Base-by-base conservation (phyloP, 164 flowering plant genomes). In the Aristolochia fimbriata region DNA sequence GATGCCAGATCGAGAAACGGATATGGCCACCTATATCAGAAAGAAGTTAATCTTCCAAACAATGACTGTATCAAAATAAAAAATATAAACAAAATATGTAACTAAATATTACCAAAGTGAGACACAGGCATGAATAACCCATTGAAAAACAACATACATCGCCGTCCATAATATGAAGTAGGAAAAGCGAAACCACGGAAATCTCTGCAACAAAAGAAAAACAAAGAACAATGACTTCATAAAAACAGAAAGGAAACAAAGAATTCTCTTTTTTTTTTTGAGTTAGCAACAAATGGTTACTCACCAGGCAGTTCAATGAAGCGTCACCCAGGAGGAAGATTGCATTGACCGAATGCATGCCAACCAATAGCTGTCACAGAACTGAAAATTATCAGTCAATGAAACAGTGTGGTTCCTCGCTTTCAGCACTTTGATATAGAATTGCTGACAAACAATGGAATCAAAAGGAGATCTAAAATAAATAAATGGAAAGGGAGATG, bases 171-270 rank as follows among this genome's bases (percentile, higher is more conserved):
- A 66, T 59, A 81, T 66, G 74, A 90, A 86, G 75, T 92, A 92
- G 24, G 87, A 81, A 19, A 93, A 78, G 47, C 97, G 82, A 61
- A 90, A 93, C 88, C 89, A 79, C 24, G 92, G 96, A 52, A 90
- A 88, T 9, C 75, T 70, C 94, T 87, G 85, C 21, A 69, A 78
- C 43, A 46, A 19, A 27, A 13, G 55, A 41, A 3, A 54, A 23
- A 21, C 19, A 15, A 65, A 15, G 41, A 54, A 15, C 27, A 47
- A 11, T 57, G 43, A 51, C 5, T 19, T 51, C 51, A 37, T 51
- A 48, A 17, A 49, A 20, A 17, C n/a, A n/a, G n/a, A 17, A 49
- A 47, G 21, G 15, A 47, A 20, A 65, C 49, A 20, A 55, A 12
- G 30, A 24, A 16, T 47, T 27, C 5, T 27, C 30, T 27, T 27